A percentile compares a stretch with the other conserved stretches of the same genome.
phyloP scores from a whole-genome alignment of 306 rosid genomes.

The Bauhinia variegata region DNA sequence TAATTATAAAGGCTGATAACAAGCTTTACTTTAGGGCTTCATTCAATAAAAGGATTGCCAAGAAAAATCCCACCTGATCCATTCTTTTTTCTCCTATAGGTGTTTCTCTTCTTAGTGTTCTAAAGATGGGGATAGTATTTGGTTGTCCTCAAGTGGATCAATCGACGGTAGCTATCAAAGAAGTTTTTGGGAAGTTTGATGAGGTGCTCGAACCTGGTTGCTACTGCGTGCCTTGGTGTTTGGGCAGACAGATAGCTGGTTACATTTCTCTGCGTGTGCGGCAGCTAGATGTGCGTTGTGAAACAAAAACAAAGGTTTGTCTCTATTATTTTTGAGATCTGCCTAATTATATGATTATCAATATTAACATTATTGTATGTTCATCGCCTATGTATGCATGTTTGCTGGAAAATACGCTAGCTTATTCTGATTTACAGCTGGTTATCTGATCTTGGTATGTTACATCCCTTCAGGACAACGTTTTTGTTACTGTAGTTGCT shows the following conservation, averaged over 20 bases:
- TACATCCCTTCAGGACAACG: conserved; percentile 66
- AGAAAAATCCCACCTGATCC: neutral
- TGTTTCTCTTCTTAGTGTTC: neutral
- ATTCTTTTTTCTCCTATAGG: neutral
- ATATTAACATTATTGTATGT: neutral
- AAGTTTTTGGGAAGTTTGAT: conserved; percentile 73
- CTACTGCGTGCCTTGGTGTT: conserved; percentile 88
- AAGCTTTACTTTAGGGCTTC: neutral
- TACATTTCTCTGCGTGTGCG: conserved; percentile 83
- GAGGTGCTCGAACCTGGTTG: conserved; percentile 88
- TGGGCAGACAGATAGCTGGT: conserved; percentile 77
- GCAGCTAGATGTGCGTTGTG: conserved; percentile 86
- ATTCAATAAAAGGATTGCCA: conserved; percentile 1
- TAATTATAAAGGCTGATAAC: neutral
- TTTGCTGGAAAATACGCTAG: neutral
- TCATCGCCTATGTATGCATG: neutral
- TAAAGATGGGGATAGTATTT: conserved; percentile 45
- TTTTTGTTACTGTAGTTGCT: conserved; percentile 89
- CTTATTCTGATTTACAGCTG: conserved; percentile 7
- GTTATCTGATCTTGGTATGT: conserved; percentile 23
- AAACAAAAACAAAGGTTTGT: conserved; percentile 91
- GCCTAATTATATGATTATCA: conserved; percentile 5
- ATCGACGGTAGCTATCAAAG: conserved; percentile 72
- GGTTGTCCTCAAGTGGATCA: conserved; percentile 90
- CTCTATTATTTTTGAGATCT: too few relatives aligned